A percentile compares a stretch with the other conserved stretches of the same genome.
Evolutionary conservation across 2,329 filamentous ascomycete species (phyloP).

Genomic region (Arthrobotrys musiformis): DNA sequence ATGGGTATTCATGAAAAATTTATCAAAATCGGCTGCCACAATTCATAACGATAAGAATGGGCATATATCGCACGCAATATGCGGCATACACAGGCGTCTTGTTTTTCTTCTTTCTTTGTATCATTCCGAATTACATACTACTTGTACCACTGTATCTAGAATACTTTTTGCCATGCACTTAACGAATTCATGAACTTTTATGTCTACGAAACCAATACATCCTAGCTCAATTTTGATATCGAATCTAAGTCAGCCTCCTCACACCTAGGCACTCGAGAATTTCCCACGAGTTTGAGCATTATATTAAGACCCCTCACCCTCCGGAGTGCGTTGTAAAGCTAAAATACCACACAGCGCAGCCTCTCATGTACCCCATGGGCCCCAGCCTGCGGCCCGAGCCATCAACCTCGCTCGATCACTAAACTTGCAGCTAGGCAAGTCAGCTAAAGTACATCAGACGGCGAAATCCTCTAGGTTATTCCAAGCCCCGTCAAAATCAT

Average conservation of each 20-base stretch:
- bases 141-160: neutral
- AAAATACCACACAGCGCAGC: neutral
- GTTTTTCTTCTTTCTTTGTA: neutral
- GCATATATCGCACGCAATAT: neutral
- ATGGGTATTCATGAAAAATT: neutral
- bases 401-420: constrained; percentile 8
- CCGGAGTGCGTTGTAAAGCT: neutral
- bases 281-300: no score
- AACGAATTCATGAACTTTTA: neutral
- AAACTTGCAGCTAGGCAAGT: neutral
- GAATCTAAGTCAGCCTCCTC: no score
- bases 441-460: neutral
- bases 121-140: neutral
- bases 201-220: neutral
- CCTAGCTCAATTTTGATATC: neutral
- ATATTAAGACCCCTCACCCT: no score
- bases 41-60: neutral
- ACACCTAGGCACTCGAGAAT: no score
- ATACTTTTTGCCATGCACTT: neutral
- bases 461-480: neutral
- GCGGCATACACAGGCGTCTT: neutral
- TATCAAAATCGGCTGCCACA: neutral
- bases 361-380: neutral
- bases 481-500: constrained; percentile 32
- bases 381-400: neutral